Conservation (phyloP, 2,329 filamentous ascomycete genomes). For the Aspergillus pseudotamarii region DNA sequence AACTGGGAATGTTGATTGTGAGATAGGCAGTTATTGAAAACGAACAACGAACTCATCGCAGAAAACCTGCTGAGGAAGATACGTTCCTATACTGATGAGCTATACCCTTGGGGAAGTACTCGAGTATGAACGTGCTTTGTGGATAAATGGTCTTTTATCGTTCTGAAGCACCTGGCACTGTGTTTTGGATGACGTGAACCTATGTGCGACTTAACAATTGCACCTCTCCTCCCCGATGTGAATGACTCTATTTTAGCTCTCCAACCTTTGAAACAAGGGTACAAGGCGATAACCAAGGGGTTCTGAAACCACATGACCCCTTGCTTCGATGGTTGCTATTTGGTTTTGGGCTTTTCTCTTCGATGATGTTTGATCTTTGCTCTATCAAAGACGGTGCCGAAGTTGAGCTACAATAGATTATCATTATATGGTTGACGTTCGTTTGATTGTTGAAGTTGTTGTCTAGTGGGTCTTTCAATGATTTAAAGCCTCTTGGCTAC, state of each 20-base stretch:
- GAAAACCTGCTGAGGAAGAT: neutral
- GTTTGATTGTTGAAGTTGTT: neutral
- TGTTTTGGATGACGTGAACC: neutral
- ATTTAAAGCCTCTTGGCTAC: neutral
- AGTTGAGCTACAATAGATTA: neutral
- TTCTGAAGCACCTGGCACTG: neutral
- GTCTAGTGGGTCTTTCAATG: neutral
- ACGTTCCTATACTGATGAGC: neutral
- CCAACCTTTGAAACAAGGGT: neutral
- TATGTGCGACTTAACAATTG: neutral
- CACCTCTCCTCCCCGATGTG: neutral
- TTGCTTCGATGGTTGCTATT: neutral
- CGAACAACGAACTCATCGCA: neutral
- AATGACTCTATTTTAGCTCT: neutral
- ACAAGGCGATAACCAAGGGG: neutral
- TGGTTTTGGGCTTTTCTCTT: neutral
- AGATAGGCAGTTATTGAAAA: neutral
- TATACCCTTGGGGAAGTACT: slow-evolving; percentile 2
- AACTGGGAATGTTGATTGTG: neutral
- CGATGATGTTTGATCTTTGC: neutral
- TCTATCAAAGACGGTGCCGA: neutral
- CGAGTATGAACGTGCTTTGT: neutral
- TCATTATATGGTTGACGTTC: neutral
- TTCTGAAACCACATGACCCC: neutral
- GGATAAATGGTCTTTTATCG: neutral